Conservation (phyloP, 805 yeast species). For the Wickerhamiella occidentalis region DNA sequence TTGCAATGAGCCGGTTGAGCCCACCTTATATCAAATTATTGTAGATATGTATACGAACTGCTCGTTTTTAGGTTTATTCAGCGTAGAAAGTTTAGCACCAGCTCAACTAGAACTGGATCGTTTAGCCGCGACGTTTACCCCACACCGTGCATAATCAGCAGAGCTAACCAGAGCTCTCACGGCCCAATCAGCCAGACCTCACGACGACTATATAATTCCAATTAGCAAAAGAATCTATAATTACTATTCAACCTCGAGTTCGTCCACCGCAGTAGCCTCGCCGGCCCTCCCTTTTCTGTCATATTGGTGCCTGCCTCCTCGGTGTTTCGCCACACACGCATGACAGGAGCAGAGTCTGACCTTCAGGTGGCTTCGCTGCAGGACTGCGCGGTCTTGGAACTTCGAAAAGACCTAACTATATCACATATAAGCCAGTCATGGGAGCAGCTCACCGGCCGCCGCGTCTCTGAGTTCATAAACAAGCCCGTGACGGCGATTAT, state of each 20-base stretch:
- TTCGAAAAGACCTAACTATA: slow-evolving; percentile 70
- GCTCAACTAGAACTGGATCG: no score
- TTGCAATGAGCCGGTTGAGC: slow-evolving; percentile 8
- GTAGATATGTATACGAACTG: neutral
- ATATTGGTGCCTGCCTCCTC: neutral
- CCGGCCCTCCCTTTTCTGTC: no score
- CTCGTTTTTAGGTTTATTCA: neutral
- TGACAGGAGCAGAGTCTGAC: slow-evolving; percentile 10
- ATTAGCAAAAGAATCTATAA: no score
- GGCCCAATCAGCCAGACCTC: no score
- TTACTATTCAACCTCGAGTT: no score
- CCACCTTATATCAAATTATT: neutral
- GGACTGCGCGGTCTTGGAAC: slow-evolving; percentile 45
- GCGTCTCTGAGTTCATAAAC: slow-evolving; percentile 17
- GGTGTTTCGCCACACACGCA: neutral
- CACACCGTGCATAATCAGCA: neutral
- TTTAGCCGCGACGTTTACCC: no score
- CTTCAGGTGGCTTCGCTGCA: slow-evolving; percentile 10
- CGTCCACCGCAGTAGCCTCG: no score
- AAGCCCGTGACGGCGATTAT: slow-evolving; percentile 21
- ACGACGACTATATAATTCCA: no score
- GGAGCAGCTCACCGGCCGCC: slow-evolving; percentile 57
- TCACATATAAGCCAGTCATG: slow-evolving; percentile 64
- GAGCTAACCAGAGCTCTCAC: no score
- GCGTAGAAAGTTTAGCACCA: no score